Conservation (phyloP, 345 rosid species). For the Adansonia digitata region DNA sequence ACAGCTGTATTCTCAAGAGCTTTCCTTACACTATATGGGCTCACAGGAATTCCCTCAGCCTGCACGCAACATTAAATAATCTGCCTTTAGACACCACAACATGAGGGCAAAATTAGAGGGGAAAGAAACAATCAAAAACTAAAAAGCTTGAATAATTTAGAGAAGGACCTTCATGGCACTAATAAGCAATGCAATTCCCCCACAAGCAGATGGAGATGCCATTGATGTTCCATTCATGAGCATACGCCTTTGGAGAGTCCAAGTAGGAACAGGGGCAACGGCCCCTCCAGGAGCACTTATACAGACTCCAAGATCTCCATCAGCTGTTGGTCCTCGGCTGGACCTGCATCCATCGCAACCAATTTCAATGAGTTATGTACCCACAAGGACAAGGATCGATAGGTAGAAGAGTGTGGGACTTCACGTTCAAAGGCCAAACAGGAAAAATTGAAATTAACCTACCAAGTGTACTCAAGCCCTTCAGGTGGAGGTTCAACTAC, state of each 20-base stretch:
- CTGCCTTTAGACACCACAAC: conserved; percentile 12
- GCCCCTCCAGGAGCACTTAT: conserved; percentile 99
- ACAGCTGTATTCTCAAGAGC: conserved; percentile 85
- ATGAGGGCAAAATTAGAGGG: background rate
- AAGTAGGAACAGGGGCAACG: conserved; percentile 97
- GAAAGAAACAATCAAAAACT: background rate
- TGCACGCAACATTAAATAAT: conserved; percentile 30
- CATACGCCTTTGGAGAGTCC: conserved; percentile 98
- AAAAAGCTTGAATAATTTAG: conserved; percentile 13
- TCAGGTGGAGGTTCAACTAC: conserved; percentile 91
- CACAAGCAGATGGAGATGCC: conserved; percentile 99
- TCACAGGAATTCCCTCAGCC: conserved; percentile 79
- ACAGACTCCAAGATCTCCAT: conserved; percentile 96
- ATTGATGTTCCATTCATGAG: conserved; percentile 99
- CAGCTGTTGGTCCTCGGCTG: conserved; percentile 94
- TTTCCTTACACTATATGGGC: conserved; percentile 79
- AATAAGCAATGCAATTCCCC: conserved; percentile 83
- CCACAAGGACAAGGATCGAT: conserved; percentile 9
- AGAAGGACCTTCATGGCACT: conserved; percentile 87
- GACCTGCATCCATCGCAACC: conserved; percentile 59
- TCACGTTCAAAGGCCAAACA: background rate
- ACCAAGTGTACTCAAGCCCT: conserved; percentile 98
- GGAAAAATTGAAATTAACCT: conserved; percentile 18
- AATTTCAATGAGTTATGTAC: conserved; percentile 15
- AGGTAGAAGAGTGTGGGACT: background rate